These are phyloP conservation scores for Sabuloglossum arenarium DNA, from an alignment of 495 filamentous ascomycete genomes.

Conservation along the genomic window DNA sequence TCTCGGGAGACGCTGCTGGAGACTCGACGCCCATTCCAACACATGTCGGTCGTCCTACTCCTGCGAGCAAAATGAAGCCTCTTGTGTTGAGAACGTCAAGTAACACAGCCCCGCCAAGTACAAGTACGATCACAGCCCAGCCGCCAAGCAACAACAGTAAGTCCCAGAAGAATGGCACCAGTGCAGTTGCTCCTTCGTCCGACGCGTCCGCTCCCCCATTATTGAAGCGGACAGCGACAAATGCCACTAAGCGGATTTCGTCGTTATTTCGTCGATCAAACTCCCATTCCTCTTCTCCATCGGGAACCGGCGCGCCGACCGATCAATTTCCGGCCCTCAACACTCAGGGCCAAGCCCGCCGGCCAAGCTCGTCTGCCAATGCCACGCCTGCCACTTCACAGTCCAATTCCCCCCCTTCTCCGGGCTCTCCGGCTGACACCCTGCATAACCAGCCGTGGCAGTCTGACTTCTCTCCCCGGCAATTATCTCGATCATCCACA, in stretches of 20 bases:
- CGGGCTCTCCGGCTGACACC: conserved; percentile 21
- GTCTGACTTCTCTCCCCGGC: conserved; percentile 21
- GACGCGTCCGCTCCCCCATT: neutral
- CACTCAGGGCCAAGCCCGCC: neutral
- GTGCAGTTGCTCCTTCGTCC: neutral
- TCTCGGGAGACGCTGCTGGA: neutral
- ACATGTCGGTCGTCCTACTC: neutral
- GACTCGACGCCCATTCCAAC: neutral
- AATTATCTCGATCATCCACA: conserved; percentile 5
- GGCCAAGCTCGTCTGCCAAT: neutral
- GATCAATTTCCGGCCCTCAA: neutral
- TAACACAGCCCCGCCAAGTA: neutral
- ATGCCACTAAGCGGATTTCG: conserved; percentile 1
- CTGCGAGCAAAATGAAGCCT: neutral
- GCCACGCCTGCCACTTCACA: neutral
- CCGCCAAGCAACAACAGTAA: neutral
- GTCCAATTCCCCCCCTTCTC: conserved; percentile 32
- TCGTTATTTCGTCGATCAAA: conserved; percentile 3
- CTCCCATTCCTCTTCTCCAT: neutral
- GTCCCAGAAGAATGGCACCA: neutral
- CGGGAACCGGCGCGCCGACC: neutral
- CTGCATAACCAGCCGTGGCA: conserved; percentile 13
- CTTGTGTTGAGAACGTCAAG: neutral
- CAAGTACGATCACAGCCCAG: neutral
- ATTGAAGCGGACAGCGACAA: neutral